Percentiles rank a stretch among this genome's conserved stretches.
These are phyloP conservation scores for Przewalskia tangutica DNA, from an alignment of 257 asterid genomes.

Conservation along the genomic window DNA sequence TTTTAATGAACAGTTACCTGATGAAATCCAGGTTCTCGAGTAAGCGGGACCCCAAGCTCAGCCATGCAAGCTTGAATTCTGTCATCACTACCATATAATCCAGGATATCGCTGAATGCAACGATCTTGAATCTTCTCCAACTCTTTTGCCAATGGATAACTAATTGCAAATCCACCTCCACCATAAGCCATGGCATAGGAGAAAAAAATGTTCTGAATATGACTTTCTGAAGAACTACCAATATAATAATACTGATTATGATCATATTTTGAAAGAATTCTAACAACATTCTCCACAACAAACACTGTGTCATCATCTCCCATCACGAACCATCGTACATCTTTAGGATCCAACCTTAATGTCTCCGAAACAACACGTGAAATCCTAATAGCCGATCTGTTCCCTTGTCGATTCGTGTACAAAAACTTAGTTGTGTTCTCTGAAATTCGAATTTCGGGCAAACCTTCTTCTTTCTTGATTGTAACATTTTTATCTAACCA, in stretches of 20 bases:
- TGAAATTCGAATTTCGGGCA: conserved; percentile 52
- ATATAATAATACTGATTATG: conserved; percentile 60
- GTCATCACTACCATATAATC: conserved; percentile 71
- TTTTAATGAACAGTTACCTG: conserved; percentile 26
- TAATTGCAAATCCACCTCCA: conserved; percentile 86
- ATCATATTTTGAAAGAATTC: conserved; percentile 59
- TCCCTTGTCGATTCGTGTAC: conserved; percentile 55
- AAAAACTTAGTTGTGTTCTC: conserved; percentile 37
- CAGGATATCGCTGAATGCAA: conserved; percentile 67
- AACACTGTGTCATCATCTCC: conserved; percentile 88
- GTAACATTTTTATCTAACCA: conserved; percentile 46
- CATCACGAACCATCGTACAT: conserved; percentile 84
- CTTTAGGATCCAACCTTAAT: conserved; percentile 41
- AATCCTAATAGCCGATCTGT: conserved; percentile 59
- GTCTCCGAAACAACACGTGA: conserved; percentile 77
- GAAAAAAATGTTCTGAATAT: conserved; percentile 66
- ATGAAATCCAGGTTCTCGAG: conserved; percentile 71
- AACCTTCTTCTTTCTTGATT: conserved; percentile 15
- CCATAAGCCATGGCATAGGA: conserved; percentile 81
- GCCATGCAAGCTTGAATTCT: conserved; percentile 87
- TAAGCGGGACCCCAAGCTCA: conserved; percentile 80
- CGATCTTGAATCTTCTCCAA: conserved; percentile 74
- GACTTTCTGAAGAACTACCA: conserved; percentile 73
- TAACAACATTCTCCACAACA: conserved; percentile 54
- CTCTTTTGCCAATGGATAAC: conserved; percentile 71